These are phyloP conservation scores for Populus hybrid DNA, from an alignment of 441 rosid genomes.

Conservation along the genomic window DNA sequence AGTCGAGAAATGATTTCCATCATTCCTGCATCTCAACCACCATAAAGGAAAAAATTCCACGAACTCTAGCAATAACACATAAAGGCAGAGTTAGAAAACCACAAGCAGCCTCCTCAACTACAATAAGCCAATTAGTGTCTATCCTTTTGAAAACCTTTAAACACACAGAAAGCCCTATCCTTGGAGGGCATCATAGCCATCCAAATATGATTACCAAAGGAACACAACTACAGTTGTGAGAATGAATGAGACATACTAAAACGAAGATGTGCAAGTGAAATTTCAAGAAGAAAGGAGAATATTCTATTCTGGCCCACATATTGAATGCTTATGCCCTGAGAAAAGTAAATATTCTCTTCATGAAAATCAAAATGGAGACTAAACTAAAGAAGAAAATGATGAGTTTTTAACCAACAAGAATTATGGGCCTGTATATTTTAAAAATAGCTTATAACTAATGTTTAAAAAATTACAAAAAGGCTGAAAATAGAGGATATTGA, in stretches of 20 bases:
- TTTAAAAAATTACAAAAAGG: background rate
- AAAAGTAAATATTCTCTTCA: background rate
- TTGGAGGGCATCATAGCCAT: background rate
- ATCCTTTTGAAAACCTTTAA: background rate
- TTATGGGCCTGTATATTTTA: background rate
- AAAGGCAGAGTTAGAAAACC: background rate
- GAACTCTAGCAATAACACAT: background rate
- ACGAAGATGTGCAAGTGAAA: background rate
- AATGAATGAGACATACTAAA: background rate
- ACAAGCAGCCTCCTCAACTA: background rate
- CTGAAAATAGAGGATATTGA: background rate
- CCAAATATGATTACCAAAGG: background rate
- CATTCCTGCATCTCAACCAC: background rate
- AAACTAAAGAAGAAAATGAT: background rate
- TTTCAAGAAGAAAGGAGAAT: background rate
- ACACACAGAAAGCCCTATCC: background rate
- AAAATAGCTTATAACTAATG: background rate
- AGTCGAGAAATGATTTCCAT: background rate
- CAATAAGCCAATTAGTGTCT: background rate
- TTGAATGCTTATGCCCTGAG: background rate
- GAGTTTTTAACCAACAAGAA: background rate
- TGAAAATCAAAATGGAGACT: background rate
- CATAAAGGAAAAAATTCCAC: background rate
- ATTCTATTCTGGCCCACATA: background rate
- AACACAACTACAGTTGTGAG: background rate